Evolutionary conservation across 441 rosid species (phyloP).

Genomic region (Macaranga tanarius): DNA sequence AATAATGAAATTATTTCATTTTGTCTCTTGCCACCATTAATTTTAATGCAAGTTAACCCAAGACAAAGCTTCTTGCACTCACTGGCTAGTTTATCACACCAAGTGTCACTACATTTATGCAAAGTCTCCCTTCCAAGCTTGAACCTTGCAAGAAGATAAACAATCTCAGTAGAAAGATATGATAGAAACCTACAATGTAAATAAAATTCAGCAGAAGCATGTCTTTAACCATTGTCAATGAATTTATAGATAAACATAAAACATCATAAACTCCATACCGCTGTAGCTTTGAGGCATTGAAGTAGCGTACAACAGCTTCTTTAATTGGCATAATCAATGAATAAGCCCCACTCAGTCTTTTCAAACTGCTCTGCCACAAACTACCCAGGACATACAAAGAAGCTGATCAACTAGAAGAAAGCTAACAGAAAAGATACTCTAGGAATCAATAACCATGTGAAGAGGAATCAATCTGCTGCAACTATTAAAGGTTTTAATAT

Average conservation of each 20-base stretch:
- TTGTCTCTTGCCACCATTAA: constrained; percentile 16
- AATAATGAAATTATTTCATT: constrained; percentile 3
- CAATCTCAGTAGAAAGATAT: constrained; percentile 22
- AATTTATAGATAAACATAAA: neutral
- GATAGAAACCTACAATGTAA: constrained; percentile 1
- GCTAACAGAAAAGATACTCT: constrained; percentile 1
- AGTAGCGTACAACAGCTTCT: constrained; percentile 29
- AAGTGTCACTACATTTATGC: constrained; percentile 19
- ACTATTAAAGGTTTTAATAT: neutral
- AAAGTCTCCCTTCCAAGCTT: constrained; percentile 30
- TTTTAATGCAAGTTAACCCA: neutral
- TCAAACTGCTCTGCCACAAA: constrained; percentile 40
- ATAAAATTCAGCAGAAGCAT: neutral
- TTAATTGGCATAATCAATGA: constrained; percentile 27
- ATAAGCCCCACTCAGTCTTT: constrained; percentile 28
- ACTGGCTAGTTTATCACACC: constrained; percentile 30
- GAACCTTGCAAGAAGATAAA: constrained; percentile 39
- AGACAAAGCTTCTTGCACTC: constrained; percentile 26
- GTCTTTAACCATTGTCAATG: neutral
- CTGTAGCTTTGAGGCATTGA: constrained; percentile 26
- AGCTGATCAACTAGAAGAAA: neutral
- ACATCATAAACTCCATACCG: constrained; percentile 22
- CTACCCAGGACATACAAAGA: constrained; percentile 28
- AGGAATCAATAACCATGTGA: neutral
- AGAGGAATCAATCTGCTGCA: constrained; percentile 1